A percentile compares a stretch with the other conserved stretches of the same genome.
phyloP scores from a whole-genome alignment of 495 filamentous ascomycete genomes.

The Hypoxylon trugodes region DNA sequence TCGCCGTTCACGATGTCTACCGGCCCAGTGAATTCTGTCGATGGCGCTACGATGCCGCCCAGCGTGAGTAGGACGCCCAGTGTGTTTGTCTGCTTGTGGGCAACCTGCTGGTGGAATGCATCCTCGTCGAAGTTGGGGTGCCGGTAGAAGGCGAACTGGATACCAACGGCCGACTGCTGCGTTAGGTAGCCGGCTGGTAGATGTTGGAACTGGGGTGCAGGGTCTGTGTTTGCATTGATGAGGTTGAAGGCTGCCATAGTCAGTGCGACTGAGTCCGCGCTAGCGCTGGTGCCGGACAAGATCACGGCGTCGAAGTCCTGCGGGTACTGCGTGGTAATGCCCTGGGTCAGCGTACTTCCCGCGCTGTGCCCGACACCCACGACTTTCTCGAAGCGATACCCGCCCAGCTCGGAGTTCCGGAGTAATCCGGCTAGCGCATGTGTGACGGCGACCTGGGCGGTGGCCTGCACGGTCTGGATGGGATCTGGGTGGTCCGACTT shows the following conservation, averaged over 20 bases:
- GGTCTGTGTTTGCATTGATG: slow-evolving; percentile 31
- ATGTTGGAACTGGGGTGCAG: slow-evolving; percentile 16
- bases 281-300: slow-evolving; percentile 37
- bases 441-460: slow-evolving; percentile 49
- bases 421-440: slow-evolving; percentile 47
- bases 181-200: slow-evolving; percentile 24
- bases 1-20: slow-evolving; percentile 43
- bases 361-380: slow-evolving; percentile 54
- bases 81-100: slow-evolving; percentile 41
- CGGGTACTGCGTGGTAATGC: slow-evolving; percentile 39
- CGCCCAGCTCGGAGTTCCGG: slow-evolving; percentile 29
- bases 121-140: slow-evolving; percentile 8
- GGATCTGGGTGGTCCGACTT: slow-evolving; percentile 49
- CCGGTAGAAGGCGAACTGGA: slow-evolving; percentile 10
- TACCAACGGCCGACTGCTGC: slow-evolving; percentile 8
- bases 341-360: slow-evolving; percentile 42
- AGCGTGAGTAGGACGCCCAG: slow-evolving; percentile 35
- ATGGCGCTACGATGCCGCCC: slow-evolving; percentile 7
- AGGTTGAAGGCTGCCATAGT: slow-evolving; percentile 31
- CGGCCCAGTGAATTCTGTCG: slow-evolving; percentile 39
- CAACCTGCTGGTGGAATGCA: slow-evolving; percentile 9
- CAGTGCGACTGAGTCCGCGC: slow-evolving; percentile 7
- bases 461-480: slow-evolving; percentile 47
- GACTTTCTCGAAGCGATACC: slow-evolving; percentile 43
- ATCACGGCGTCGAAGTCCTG: slow-evolving; percentile 45